phyloP scores from a whole-genome alignment of 257 asterid genomes.

The Solanum megistacrolobum region DNA sequence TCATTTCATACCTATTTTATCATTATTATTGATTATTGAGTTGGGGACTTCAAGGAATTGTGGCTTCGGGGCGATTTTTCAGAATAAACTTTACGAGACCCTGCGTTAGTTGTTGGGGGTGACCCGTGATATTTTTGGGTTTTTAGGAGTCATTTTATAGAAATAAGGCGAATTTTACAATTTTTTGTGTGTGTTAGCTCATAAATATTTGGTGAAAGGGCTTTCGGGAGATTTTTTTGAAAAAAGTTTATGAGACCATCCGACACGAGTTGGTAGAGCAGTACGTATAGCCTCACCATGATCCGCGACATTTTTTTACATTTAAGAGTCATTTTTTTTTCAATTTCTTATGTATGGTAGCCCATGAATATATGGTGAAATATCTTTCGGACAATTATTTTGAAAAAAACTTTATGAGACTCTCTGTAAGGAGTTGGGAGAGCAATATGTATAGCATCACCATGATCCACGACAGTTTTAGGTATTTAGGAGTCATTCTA shows the following conservation, averaged over 20 bases:
- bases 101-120: not conserved
- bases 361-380: not conserved
- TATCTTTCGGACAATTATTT: not conserved
- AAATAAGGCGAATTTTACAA: too few relatives aligned
- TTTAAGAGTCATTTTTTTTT: too few relatives aligned
- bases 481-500: too few relatives aligned
- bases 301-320: not conserved
- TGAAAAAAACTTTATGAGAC: too few relatives aligned
- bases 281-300: not conserved
- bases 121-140: not conserved
- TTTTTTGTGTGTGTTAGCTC: not conserved
- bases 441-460: too few relatives aligned
- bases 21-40: not conserved
- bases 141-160: not conserved
- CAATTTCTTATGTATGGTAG: not conserved
- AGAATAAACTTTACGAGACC: not conserved
- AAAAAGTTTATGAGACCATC: not conserved
- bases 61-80: too few relatives aligned
- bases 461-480: too few relatives aligned
- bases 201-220: not conserved
- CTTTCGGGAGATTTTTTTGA: fast-evolving
- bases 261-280: not conserved
- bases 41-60: not conserved
- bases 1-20: not conserved
- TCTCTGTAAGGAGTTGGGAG: too few relatives aligned